Base-by-base conservation (phyloP, 495 filamentous ascomycete species). In the Hypoxylon fragiforme region DNA sequence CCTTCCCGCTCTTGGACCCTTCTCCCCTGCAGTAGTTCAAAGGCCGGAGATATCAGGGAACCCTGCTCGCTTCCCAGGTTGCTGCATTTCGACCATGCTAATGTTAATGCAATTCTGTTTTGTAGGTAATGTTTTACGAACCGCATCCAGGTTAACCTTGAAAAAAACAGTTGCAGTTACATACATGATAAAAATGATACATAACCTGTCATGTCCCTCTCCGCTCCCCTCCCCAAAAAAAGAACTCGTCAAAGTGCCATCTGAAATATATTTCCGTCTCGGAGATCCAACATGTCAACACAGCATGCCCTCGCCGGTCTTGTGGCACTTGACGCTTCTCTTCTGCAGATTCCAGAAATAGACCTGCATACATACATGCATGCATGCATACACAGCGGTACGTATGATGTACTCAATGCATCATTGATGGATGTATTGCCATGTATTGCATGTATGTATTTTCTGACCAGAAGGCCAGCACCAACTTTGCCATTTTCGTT, bases 21-120 rank as follows among this genome's bases (percentile, higher is more conserved):
- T 37, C 32, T 47, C 57, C 57, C 57, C 51, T 61, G 57, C 57
- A 60, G 57, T 60, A 60, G 57, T 44, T 51, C 38, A 37, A n/a
- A 19, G 45, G 37, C 47, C 40, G 57, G 50, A 49, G 45, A 55
- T 51, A 55, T 56, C 19, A 54, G 38, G n/a, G 41, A 44, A 50
- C 47, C 51, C 48, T 50, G 46, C 30, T 38, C 19, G n/a, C n/a
- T 34, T 47, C 51, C 51, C 51, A 40, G 51, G 57, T 61, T 52
- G 44, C 39, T 44, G 49, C 50, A 35, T 57, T 37, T 30, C 38
- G 21, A 36, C n/a, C n/a, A 42, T 48, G 37, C 31, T 34, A 34
- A n/a, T n/a, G n/a, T n/a, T n/a, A 18, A 51, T 57, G 46, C 52
- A 20, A 36, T 15, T 28, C 20, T 8, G 9, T 26, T 9, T 11